Conservation (phyloP, 176 grass and related monocot genomes). For the Themeda triandra region DNA sequence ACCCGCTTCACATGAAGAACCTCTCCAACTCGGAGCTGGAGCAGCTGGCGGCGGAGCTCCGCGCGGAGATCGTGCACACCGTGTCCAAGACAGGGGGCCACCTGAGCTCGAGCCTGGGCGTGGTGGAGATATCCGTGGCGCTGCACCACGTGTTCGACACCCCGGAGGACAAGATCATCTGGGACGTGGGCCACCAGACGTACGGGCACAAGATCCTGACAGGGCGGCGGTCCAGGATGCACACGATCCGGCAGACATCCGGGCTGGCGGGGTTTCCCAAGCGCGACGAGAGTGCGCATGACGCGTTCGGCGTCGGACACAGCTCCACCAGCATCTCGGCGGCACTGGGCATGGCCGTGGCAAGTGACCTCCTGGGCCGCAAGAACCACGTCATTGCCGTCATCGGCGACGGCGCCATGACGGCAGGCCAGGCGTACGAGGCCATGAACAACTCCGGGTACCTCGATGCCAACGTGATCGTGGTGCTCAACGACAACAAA, state of each 20-base stretch:
- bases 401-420: conserved; percentile 97
- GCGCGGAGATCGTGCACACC: conserved; percentile 63
- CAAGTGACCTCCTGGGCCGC: conserved; percentile 64
- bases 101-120: conserved; percentile 80
- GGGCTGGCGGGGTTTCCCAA: conserved; percentile 94
- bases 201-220: conserved; percentile 98
- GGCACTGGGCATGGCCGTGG: conserved; percentile 92
- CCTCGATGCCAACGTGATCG: conserved; percentile 88
- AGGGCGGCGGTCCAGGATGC: conserved; percentile 78
- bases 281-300: conserved; percentile 90
- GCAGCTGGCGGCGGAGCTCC: conserved; percentile 84
- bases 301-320: conserved; percentile 87
- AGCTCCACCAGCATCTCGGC: conserved; percentile 97
- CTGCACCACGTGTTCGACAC: conserved; percentile 94
- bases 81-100: conserved; percentile 81
- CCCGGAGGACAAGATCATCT: conserved; percentile 90
- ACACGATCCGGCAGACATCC: conserved; percentile 82
- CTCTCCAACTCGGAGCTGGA: conserved; percentile 72
- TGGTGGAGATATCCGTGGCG: conserved; percentile 81
- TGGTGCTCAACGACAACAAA: conserved; percentile 95
- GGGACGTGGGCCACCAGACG: conserved; percentile 96
- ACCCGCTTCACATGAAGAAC: conserved; percentile 94
- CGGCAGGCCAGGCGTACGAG: conserved; percentile 91
- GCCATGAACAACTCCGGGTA: conserved; percentile 95
- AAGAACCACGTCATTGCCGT: conserved; percentile 87